A percentile compares a stretch with the other conserved stretches of the same genome.
Evolutionary conservation across 371 early-diverging fungal genomes (phyloP).

Genomic region (Syncephalis plumigaleata): DNA sequence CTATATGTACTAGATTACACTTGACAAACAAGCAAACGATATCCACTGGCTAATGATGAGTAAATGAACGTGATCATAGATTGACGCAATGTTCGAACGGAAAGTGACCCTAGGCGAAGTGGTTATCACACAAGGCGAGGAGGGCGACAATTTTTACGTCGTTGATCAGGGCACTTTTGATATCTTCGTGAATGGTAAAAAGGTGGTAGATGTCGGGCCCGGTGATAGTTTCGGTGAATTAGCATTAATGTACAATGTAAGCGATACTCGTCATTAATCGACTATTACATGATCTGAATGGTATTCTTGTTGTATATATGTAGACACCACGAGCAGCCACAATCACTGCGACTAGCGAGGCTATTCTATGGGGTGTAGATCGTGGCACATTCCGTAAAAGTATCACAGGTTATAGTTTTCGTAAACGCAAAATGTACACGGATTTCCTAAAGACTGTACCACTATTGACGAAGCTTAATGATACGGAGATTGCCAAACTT

Average conservation of each 20-base stretch:
- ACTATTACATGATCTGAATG: background rate
- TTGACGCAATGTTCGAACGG: slow-evolving; percentile 13
- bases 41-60: too few relatives aligned
- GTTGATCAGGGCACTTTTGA: slow-evolving; percentile 67
- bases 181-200: slow-evolving; percentile 32
- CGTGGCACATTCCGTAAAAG: slow-evolving; percentile 62
- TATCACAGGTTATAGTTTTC: slow-evolving; percentile 51
- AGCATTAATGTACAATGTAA: slow-evolving; percentile 74
- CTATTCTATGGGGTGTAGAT: slow-evolving; percentile 69
- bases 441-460: slow-evolving; percentile 52
- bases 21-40: too few relatives aligned
- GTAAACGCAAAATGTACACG: slow-evolving; percentile 65
- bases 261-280: too few relatives aligned
- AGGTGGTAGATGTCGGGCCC: slow-evolving; percentile 40
- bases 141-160: slow-evolving; percentile 68
- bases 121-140: slow-evolving; percentile 78
- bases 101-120: slow-evolving; percentile 44
- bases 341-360: slow-evolving; percentile 41
- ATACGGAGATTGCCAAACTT: slow-evolving; percentile 59
- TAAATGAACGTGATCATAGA: slow-evolving; percentile 46
- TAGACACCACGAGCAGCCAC: slow-evolving; percentile 70
- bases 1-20: too few relatives aligned
- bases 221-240: slow-evolving; percentile 77
- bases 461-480: slow-evolving; percentile 38
- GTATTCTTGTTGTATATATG: background rate